A percentile compares a stretch with the other conserved stretches of the same genome.
These are phyloP conservation scores for Babesia divergens DNA, from an alignment of 169 alveolate species.

Conservation along the genomic window DNA sequence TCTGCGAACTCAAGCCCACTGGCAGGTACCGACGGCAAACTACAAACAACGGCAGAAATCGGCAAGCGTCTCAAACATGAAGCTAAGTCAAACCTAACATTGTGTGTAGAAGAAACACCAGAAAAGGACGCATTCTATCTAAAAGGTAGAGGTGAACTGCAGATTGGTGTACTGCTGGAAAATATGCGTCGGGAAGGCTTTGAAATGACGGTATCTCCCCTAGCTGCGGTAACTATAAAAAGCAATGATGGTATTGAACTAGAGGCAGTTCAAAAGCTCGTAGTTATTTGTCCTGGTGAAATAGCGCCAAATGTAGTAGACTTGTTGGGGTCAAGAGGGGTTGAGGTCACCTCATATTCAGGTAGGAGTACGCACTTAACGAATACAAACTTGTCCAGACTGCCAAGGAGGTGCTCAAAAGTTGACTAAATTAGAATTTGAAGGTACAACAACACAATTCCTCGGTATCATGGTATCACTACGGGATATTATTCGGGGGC, in stretches of 20 bases:
- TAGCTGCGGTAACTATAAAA: slow-evolving; percentile 80
- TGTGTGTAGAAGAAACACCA: slow-evolving; percentile 78
- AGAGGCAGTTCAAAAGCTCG: slow-evolving; percentile 83
- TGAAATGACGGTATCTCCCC: slow-evolving; percentile 89
- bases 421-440: slow-evolving; percentile 38
- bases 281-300: slow-evolving; percentile 65
- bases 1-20: slow-evolving; percentile 89
- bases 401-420: slow-evolving; percentile 50
- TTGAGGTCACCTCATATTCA: slow-evolving; percentile 50
- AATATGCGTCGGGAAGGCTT: slow-evolving; percentile 94
- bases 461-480: slow-evolving; percentile 76
- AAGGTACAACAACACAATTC: slow-evolving; percentile 67
- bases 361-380: slow-evolving; percentile 3
- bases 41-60: slow-evolving; percentile 76
- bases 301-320: slow-evolving; percentile 81
- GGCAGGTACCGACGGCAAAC: slow-evolving; percentile 88
- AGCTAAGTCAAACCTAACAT: slow-evolving; percentile 87
- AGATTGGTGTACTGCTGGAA: slow-evolving; percentile 91
- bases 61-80: slow-evolving; percentile 88
- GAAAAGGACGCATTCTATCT: slow-evolving; percentile 75
- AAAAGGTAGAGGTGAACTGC: slow-evolving; percentile 93
- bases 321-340: slow-evolving; percentile 76
- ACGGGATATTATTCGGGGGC: slow-evolving; percentile 81
- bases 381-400: not conserved
- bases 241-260: slow-evolving; percentile 71